These are phyloP conservation scores for Rheum nobile DNA, from an alignment of 148 eudicot species.

Conservation along the genomic window DNA sequence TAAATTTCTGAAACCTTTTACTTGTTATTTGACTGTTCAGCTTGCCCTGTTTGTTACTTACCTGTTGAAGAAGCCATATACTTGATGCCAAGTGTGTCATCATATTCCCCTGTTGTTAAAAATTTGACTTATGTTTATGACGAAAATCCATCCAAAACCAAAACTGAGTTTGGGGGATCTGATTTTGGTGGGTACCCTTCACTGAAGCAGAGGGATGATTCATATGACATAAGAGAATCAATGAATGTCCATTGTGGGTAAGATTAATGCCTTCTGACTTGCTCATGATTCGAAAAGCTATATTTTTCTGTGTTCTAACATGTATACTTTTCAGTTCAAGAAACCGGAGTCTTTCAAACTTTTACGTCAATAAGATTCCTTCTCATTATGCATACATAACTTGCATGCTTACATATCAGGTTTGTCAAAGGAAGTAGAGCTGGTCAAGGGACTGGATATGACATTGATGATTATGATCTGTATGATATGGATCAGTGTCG, in stretches of 20 bases:
- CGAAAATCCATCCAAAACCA: conserved; percentile 43
- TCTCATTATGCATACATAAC: background rate
- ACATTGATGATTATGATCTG: conserved; percentile 76
- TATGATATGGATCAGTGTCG: conserved; percentile 68
- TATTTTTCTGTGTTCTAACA: background rate
- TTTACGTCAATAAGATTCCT: background rate
- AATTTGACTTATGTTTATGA: conserved; percentile 66
- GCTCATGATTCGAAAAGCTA: background rate
- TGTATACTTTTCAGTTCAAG: background rate
- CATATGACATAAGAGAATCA: conserved; percentile 74
- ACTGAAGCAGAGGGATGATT: conserved; percentile 70
- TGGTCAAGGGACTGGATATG: conserved; percentile 82
- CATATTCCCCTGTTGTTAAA: conserved; percentile 66
- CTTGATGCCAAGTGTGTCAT: conserved; percentile 71
- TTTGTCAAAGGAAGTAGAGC: conserved; percentile 79
- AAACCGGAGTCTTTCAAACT: background rate
- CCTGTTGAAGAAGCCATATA: conserved; percentile 70
- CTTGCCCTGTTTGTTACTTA: conserved; percentile 97
- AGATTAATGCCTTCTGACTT: conserved; percentile 11
- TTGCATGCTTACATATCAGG: conserved; percentile 20
- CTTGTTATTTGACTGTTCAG: conserved; percentile 28
- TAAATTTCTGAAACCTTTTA: background rate
- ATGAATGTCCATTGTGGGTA: conserved; percentile 98
- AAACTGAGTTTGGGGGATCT: conserved; percentile 95
- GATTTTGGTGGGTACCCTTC: conserved; percentile 98